Evolutionary conservation across 2,329 filamentous ascomycete genomes (phyloP), one percentile per base, ranked within the genome.

Genomic region (Hyphodiscus sp.): DNA sequence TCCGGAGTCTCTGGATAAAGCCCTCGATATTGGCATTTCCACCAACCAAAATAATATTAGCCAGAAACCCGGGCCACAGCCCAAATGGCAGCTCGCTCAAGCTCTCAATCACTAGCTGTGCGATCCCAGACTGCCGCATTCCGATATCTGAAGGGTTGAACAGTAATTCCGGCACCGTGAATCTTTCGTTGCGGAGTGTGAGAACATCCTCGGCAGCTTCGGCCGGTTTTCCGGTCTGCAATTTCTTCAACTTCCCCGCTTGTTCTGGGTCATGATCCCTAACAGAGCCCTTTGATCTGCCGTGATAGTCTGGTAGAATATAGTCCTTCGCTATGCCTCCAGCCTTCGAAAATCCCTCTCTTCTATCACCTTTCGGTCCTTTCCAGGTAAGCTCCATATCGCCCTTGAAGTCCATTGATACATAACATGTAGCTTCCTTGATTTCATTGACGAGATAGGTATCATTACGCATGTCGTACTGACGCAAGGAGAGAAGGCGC

Each of bases 401-500:
- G 7, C 69, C 66, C 23, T 77, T 74, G 69, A 97, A 96, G 65
- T 95, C 83, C 1, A 81, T 73, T 2, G 87, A 87, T 11, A 96
- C 84, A 63, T 87, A 97, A 67, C 89, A 95, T 0, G 87, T 84
- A 4, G 86, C 79, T 68, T 99, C 94, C 67, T 99, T 99, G 70
- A 97, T 91, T 69, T 96, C 89, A 65, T 96, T 96, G 68, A 96
- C 90, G 49, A 97, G 86, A 69, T 95, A 86, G 0, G 88, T 86
- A 64, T 99, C 94, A 69, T 95, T 91, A 58, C 94, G 84, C 83
- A 99, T 91, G 68, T 96, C 92, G 70, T 95, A 96, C 66, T 96
- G 91, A 7, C 94, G 86, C 15, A 95, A 78, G 1, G 91, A 96
- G 18, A 97, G 83, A 16, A 95, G 78, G 53, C 94, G 88, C 47